phyloP scores from a whole-genome alignment of 2,329 filamentous ascomycete species.

The Sphaerulina vaccinii region DNA sequence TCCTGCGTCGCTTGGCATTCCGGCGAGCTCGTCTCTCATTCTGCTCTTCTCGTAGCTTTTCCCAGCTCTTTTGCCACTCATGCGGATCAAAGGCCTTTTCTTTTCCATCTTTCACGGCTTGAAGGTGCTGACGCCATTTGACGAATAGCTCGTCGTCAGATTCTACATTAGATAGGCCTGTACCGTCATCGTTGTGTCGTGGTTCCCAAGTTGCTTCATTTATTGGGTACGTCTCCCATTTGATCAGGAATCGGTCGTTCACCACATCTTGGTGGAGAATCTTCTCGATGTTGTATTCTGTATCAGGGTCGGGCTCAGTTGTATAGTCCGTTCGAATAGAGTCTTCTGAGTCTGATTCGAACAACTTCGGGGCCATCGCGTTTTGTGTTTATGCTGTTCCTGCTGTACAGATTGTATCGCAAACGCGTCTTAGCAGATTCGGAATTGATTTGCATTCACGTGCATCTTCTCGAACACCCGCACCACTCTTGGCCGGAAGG shows the following conservation, averaged over 20 bases:
- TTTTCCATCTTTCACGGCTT: slow-evolving; percentile 17
- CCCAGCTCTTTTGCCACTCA: slow-evolving; percentile 22
- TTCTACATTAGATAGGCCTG: slow-evolving; percentile 20
- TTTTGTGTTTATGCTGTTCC: background rate
- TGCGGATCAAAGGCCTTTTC: slow-evolving; percentile 27
- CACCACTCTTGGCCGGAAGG: no score
- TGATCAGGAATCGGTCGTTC: slow-evolving; percentile 29
- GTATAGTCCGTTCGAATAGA: slow-evolving; percentile 34
- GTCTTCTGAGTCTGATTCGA: slow-evolving; percentile 28
- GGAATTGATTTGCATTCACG: no score
- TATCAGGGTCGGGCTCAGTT: slow-evolving; percentile 22
- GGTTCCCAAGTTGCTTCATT: slow-evolving; percentile 35
- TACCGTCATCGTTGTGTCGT: no score
- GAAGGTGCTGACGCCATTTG: slow-evolving; percentile 29
- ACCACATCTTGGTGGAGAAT: slow-evolving; percentile 29
- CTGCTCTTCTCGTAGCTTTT: slow-evolving; percentile 10
- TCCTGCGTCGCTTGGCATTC: slow-evolving; percentile 29
- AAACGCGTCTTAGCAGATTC: no score
- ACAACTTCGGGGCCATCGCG: slow-evolving; percentile 1
- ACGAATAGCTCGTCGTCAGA: slow-evolving; percentile 15
- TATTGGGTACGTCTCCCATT: slow-evolving; percentile 36
- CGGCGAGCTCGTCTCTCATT: slow-evolving; percentile 23
- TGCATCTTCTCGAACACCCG: no score
- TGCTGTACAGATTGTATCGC: background rate
- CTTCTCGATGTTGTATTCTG: slow-evolving; percentile 33